Conservation (phyloP, 73 alveolate genomes). For the Symbiodinium pilosum region DNA sequence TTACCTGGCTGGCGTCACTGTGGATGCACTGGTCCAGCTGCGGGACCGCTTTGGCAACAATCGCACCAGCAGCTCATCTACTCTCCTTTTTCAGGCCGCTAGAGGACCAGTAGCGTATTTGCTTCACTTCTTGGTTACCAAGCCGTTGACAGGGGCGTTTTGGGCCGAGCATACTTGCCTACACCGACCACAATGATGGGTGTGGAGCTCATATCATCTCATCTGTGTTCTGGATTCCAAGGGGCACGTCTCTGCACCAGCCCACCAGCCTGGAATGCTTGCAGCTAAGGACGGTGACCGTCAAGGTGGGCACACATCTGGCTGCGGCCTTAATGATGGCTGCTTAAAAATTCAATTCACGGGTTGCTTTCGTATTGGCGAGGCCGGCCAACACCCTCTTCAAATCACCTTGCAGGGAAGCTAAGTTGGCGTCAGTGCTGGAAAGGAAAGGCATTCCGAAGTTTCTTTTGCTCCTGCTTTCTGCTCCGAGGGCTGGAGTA, state of each 20-base stretch:
- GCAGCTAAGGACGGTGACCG: conserved; percentile 52
- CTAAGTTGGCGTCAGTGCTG: background rate
- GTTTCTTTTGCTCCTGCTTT: background rate
- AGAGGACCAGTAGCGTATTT: background rate
- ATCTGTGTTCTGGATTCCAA: too few species aligned
- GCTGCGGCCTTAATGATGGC: background rate
- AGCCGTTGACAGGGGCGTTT: conserved; percentile 56
- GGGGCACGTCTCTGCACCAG: too few species aligned
- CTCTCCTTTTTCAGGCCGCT: conserved; percentile 55
- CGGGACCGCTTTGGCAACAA: conserved; percentile 77
- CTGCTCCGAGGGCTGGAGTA: conserved; percentile 84
- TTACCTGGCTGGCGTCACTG: conserved; percentile 61
- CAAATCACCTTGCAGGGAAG: conserved; percentile 59
- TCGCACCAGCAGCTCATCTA: conserved; percentile 81
- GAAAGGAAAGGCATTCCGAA: background rate
- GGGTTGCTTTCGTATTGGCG: background rate
- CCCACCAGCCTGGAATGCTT: background rate
- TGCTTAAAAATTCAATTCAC: too few species aligned
- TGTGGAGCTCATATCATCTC: background rate
- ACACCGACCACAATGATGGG: conserved; percentile 70
- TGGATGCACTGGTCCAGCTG: conserved; percentile 78
- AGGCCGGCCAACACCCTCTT: conserved; percentile 70
- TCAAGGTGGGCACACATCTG: conserved; percentile 70
- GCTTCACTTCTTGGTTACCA: background rate
- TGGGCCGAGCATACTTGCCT: conserved; percentile 56